Evolutionary conservation across 1,139 yeast genomes (phyloP).

Genomic region (Geotrichum restrictum): DNA sequence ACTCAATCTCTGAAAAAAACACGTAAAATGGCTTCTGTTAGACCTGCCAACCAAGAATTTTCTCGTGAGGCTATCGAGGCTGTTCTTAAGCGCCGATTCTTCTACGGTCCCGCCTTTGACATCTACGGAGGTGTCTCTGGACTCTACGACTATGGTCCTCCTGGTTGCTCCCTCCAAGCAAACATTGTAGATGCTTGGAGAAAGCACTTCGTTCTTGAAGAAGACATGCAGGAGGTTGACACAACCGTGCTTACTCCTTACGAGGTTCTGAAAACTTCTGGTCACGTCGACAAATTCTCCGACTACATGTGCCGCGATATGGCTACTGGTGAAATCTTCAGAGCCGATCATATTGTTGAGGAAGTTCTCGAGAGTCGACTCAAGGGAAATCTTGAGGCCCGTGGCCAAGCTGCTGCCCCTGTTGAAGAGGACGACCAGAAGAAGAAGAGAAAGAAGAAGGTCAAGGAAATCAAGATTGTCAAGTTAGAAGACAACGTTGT

Average conservation of each 20-base stretch:
- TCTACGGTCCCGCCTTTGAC: slow-evolving; percentile 95
- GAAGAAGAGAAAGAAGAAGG: slow-evolving; percentile 84
- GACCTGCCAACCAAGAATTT: slow-evolving; percentile 42
- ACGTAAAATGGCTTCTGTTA: slow-evolving; percentile 25
- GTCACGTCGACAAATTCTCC: slow-evolving; percentile 97
- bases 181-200: slow-evolving; percentile 94
- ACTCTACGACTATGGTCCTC: slow-evolving; percentile 97
- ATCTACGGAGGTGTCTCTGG: slow-evolving; percentile 98
- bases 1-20: slow-evolving; percentile 1
- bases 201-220: slow-evolving; percentile 94
- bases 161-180: slow-evolving; percentile 98
- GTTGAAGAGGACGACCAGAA: slow-evolving; percentile 63
- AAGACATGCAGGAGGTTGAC: slow-evolving; percentile 98
- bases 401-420: slow-evolving; percentile 61
- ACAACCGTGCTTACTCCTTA: slow-evolving; percentile 96
- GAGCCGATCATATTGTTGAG: slow-evolving; percentile 97
- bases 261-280: slow-evolving; percentile 96
- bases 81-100: slow-evolving; percentile 90
- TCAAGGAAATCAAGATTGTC: slow-evolving; percentile 86
- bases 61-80: slow-evolving; percentile 85
- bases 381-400: slow-evolving; percentile 93
- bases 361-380: slow-evolving; percentile 93
- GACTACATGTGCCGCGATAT: slow-evolving; percentile 99
- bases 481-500: slow-evolving; percentile 78
- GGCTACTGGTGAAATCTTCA: slow-evolving; percentile 94